These are phyloP conservation scores for Penicillium crustosum DNA, from an alignment of 2,329 filamentous ascomycete species.

Conservation along the genomic window DNA sequence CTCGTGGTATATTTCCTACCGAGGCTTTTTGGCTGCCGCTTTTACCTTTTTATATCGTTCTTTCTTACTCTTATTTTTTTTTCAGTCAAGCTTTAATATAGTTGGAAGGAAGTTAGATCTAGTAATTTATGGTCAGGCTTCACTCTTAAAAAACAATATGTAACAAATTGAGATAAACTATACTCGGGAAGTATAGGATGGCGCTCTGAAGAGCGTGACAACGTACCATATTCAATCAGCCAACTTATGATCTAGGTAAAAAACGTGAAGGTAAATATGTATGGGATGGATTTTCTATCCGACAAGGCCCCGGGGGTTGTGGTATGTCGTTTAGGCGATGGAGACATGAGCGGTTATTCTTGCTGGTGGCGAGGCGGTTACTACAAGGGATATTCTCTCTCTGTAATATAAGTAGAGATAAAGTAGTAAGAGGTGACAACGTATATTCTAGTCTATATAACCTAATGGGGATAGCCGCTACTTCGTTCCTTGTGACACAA, in stretches of 20 bases:
- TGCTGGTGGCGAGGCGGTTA: neutral
- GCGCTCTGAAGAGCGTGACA: neutral
- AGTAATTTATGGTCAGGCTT: too few relatives aligned
- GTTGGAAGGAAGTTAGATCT: too few relatives aligned
- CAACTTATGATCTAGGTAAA: neutral
- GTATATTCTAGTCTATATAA: neutral
- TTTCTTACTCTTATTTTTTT: neutral
- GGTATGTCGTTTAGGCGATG: neutral
- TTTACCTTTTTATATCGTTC: neutral
- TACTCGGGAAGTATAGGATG: neutral
- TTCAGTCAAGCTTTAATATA: neutral
- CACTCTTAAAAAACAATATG: neutral
- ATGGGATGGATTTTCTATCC: neutral
- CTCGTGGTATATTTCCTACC: neutral
- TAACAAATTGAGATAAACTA: neutral
- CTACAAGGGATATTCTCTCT: neutral
- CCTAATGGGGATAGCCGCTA: neutral
- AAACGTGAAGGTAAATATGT: neutral
- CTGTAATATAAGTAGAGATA: neutral
- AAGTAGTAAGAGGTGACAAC: neutral
- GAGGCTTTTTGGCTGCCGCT: neutral
- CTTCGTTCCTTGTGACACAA: neutral
- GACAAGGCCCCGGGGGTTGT: neutral
- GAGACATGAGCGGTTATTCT: neutral
- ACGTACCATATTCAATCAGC: neutral